Base-by-base conservation (phyloP, 306 rosid species). In the Cicer pinnatifidum region DNA sequence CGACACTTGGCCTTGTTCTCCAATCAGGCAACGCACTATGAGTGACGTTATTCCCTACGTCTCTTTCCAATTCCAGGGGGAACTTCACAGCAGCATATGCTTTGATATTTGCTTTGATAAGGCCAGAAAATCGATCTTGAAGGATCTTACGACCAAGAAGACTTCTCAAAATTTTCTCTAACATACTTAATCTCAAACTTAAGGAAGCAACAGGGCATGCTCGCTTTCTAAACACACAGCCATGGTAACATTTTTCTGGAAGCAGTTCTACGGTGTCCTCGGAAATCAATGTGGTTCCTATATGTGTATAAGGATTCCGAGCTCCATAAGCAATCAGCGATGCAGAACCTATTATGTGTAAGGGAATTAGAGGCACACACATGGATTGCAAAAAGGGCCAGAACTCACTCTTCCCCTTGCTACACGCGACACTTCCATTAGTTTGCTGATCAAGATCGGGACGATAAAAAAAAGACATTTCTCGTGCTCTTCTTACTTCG, bases 211-310 rank as follows among this genome's bases (percentile, higher is more conserved):
- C 67, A 9, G 92, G 88, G 73, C 85, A 85, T 40, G 81, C 71
- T 53, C 38, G 74, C 70, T 79, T 81, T 60, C 73, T 81, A 83
- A 70, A 28, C 47, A 72, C 48, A 46, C 53, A 84, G 66, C 76
- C 81, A 33, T 62, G 43, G 58, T 82, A 89, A 84, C 97, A 91
- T 87, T 94, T 94, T 76, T 89, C 95, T 6, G 98, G 84, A 67
- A 94, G 81, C 60, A 94, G 82, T 85, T 89, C 91, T 84, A 94
- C 62, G 6, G 88, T 82, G 56, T 88, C 89, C 50, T 86, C 81
- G 1, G 95, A 88, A 69, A 85, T 77, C 19, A 60, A 72, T 16
- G 66, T 74, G 78, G 85, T 78, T 71, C 69, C 78, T 69, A 94
- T 78, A n/a, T 28, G 20, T 12, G 84, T 65, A 45, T 77, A 16